phyloP scores from a whole-genome alignment of 2,329 filamentous ascomycete species.

The Sordariomycetes sp. region DNA sequence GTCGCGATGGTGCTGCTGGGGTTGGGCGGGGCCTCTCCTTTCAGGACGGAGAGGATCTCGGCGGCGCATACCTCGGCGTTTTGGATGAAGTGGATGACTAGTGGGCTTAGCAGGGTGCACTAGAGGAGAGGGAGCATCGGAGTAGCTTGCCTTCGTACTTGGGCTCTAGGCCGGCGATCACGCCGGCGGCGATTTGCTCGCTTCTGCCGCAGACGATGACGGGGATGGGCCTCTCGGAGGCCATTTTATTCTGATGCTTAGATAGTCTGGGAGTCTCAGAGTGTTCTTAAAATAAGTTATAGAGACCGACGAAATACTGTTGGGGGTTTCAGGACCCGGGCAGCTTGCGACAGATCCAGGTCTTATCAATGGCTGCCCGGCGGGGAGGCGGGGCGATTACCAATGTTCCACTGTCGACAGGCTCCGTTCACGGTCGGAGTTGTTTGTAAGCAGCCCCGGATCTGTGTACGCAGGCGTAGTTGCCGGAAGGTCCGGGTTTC shows the following conservation, averaged over 20 bases:
- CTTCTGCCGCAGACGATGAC: not conserved
- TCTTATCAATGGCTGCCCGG: too few species aligned
- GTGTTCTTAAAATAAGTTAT: too few species aligned
- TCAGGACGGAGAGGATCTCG: not conserved
- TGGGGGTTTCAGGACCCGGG: too few species aligned
- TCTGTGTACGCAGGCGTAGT: too few species aligned
- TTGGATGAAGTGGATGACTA: not conserved
- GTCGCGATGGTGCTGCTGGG: not conserved
- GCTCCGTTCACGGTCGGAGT: too few species aligned
- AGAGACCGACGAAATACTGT: too few species aligned
- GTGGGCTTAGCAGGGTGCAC: not conserved
- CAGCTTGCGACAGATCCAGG: too few species aligned
- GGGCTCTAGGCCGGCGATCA: not conserved
- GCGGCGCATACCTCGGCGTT: not conserved
- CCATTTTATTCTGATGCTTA: not conserved
- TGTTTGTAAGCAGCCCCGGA: too few species aligned
- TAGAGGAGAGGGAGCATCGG: not conserved
- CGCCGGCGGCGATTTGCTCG: not conserved
- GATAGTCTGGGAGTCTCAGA: too few species aligned
- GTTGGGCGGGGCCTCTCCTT: not conserved
- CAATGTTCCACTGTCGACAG: too few species aligned
- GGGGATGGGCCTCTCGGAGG: not conserved
- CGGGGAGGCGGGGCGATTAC: too few species aligned
- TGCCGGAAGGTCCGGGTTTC: too few species aligned
- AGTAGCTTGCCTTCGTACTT: not conserved